Evolutionary conservation across 129 eudicot genomes (phyloP).

Genomic region (Flaveria trinervia): DNA sequence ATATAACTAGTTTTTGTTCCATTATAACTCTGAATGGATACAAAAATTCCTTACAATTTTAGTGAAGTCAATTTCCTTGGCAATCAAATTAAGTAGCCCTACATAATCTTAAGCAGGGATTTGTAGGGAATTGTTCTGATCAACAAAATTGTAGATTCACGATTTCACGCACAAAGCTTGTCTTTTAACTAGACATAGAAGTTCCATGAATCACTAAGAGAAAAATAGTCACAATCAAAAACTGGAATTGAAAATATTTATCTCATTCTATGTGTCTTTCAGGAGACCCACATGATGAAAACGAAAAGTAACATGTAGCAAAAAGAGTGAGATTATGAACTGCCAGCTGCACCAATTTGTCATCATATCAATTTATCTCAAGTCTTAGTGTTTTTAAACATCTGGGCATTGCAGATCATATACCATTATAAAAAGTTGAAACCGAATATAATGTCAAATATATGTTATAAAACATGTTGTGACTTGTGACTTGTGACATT

Average conservation of each 20-base stretch:
- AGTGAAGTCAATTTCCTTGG: conserved; percentile 12
- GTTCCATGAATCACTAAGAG: background rate
- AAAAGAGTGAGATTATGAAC: background rate
- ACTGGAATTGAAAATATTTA: background rate
- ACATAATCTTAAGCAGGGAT: background rate
- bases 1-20: background rate
- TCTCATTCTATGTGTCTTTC: background rate
- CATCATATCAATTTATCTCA: background rate
- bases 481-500: background rate
- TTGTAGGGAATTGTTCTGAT: background rate
- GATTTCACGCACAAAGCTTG: background rate
- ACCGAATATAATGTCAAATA: background rate
- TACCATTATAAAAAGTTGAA: conserved; percentile 5
- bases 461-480: background rate
- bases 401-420: background rate
- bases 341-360: background rate
- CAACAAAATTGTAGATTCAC: conserved; percentile 6
- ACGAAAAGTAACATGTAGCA: background rate
- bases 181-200: background rate
- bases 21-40: background rate
- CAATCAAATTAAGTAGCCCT: background rate
- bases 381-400: background rate
- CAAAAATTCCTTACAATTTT: background rate
- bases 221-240: background rate
- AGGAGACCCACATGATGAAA: background rate